A percentile compares a stretch with the other conserved stretches of the same genome.
Conservation (phyloP, 2,329 filamentous ascomycete genomes). For the Meredithiella fracta region DNA sequence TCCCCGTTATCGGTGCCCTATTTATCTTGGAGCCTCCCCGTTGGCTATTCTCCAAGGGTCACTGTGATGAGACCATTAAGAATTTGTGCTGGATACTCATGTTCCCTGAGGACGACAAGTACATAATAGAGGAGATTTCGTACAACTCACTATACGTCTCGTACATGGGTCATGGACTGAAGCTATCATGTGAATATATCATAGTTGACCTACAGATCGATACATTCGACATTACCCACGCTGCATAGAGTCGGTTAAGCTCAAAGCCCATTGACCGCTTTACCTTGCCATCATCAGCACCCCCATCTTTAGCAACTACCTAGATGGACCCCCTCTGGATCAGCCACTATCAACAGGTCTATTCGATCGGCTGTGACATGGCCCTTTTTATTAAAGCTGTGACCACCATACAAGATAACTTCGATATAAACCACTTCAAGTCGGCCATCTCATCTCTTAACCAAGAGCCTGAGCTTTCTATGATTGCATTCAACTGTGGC, state of each 20-base stretch:
- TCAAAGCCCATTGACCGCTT: conserved; percentile 47
- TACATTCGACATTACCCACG: conserved; percentile 30
- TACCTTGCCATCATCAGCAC: conserved; percentile 17
- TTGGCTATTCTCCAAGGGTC: conserved; percentile 49
- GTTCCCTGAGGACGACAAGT: conserved; percentile 37
- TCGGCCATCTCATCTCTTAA: conserved; percentile 29
- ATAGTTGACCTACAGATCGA: conserved; percentile 45
- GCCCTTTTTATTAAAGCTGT: conserved; percentile 45
- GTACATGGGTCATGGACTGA: conserved; percentile 41
- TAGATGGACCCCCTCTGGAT: conserved; percentile 43
- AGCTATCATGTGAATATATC: conserved; percentile 46
- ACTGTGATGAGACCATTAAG: conserved; percentile 39
- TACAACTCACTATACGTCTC: conserved; percentile 38
- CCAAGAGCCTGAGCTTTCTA: conserved; percentile 28
- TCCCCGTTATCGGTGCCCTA: conserved; percentile 44
- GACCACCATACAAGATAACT: conserved; percentile 42
- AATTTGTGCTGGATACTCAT: conserved; percentile 50
- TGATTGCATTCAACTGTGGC: conserved; percentile 51
- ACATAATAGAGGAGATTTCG: conserved; percentile 57
- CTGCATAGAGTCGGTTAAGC: conserved; percentile 34
- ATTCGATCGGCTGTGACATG: conserved; percentile 41
- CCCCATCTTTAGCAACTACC: conserved; percentile 17
- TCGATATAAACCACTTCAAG: conserved; percentile 40
- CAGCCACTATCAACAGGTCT: conserved; percentile 41
- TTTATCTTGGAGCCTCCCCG: conserved; percentile 53